Conservation (phyloP, 148 eudicot genomes). For the Cornus kousa region DNA sequence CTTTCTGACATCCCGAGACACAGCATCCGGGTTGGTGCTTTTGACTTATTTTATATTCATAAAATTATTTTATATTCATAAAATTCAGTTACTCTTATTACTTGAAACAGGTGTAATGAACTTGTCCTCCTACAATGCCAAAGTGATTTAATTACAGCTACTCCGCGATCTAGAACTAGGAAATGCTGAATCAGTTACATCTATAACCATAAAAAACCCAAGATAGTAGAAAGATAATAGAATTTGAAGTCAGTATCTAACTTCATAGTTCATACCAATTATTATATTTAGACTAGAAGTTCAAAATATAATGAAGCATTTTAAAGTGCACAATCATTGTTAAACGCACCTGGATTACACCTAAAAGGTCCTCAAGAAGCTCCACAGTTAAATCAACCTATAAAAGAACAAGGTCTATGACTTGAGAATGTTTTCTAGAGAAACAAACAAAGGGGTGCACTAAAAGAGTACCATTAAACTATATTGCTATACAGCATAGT, state of each 20-base stretch:
- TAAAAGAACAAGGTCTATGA: conserved; percentile 11
- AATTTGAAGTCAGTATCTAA: not conserved
- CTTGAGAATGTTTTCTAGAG: conserved; percentile 1
- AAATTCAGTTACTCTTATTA: too few species aligned
- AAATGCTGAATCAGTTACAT: not conserved
- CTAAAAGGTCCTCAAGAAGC: conserved; percentile 79
- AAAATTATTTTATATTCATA: too few species aligned
- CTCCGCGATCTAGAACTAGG: not conserved
- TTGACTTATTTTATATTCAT: too few species aligned
- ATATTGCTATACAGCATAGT: not conserved
- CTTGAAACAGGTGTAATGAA: too few species aligned
- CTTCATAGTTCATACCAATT: not conserved
- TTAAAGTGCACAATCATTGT: not conserved
- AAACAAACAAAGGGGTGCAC: not conserved
- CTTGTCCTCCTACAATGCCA: too few species aligned
- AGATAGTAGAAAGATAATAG: not conserved
- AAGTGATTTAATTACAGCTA: too few species aligned
- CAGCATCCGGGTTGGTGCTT: too few species aligned
- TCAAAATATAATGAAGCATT: not conserved
- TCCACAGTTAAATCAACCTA: conserved; percentile 80
- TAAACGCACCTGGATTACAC: conserved; percentile 63
- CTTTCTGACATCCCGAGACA: too few species aligned
- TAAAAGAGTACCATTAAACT: not conserved
- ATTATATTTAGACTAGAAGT: not conserved
- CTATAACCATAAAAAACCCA: not conserved